Percentiles rank a stretch among this genome's conserved stretches.
These are phyloP conservation scores for Oryza officinalis DNA, from an alignment of 176 grass and related monocot species.

Conservation along the genomic window DNA sequence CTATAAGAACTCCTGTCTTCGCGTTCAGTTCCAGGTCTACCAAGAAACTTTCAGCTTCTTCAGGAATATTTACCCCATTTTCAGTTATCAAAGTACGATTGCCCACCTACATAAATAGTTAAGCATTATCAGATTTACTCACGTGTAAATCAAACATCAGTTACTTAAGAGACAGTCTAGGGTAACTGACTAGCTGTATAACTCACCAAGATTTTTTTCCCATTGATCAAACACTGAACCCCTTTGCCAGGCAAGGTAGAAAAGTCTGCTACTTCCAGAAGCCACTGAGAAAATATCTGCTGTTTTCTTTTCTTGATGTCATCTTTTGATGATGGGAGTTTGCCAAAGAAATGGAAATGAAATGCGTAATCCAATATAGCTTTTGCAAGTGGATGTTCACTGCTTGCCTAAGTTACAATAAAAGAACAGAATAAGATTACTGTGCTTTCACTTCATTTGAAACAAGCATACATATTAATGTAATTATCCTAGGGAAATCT, in stretches of 20 bases:
- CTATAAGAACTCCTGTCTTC: slow-evolving; percentile 87
- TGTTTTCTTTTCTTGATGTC: slow-evolving; percentile 58
- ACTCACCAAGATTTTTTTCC: slow-evolving; percentile 81
- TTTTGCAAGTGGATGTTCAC: slow-evolving; percentile 92
- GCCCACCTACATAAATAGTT: slow-evolving; percentile 64
- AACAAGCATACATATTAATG: background rate
- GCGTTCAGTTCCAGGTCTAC: slow-evolving; percentile 74
- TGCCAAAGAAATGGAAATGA: slow-evolving; percentile 88
- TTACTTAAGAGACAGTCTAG: background rate
- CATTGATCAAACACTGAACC: slow-evolving; percentile 66
- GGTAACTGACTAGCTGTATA: background rate
- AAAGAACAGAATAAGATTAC: slow-evolving; percentile 36
- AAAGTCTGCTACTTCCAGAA: slow-evolving; percentile 68
- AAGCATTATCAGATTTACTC: slow-evolving; percentile 1
- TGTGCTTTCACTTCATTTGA: background rate
- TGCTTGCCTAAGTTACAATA: slow-evolving; percentile 78
- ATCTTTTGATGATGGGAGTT: slow-evolving; percentile 56
- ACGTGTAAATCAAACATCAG: background rate
- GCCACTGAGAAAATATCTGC: slow-evolving; percentile 78
- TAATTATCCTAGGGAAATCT: background rate
- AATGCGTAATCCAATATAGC: slow-evolving; percentile 88
- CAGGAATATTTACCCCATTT: slow-evolving; percentile 62
- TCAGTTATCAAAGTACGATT: slow-evolving; percentile 83
- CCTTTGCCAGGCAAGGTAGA: slow-evolving; percentile 86
- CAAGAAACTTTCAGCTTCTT: slow-evolving; percentile 79